Conservation (phyloP, 352 stramenopile species). For the Thalassiosira pacifica region DNA sequence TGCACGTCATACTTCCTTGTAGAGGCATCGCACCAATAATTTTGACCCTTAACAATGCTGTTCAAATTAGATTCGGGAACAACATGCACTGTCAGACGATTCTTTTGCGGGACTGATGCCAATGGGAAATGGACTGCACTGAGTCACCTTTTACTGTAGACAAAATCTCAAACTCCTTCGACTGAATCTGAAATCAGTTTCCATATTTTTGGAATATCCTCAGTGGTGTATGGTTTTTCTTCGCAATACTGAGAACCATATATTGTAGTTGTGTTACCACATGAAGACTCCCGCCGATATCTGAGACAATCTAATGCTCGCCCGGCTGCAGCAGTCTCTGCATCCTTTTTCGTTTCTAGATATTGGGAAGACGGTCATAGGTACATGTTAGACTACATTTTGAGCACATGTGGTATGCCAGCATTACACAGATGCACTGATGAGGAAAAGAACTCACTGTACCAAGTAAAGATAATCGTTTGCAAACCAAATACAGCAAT, state of each 20-base stretch:
- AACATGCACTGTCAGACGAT: too few relatives aligned
- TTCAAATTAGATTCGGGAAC: too few relatives aligned
- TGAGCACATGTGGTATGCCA: background rate
- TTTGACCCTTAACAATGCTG: too few relatives aligned
- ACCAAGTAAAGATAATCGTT: slow-evolving; percentile 48
- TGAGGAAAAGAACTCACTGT: slow-evolving; percentile 10
- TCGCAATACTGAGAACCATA: slow-evolving; percentile 37
- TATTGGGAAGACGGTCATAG: background rate
- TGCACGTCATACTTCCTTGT: too few relatives aligned
- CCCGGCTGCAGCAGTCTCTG: slow-evolving; percentile 47
- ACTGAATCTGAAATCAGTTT: slow-evolving; percentile 30
- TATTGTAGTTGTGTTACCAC: background rate
- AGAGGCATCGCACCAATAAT: too few relatives aligned
- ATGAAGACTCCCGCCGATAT: slow-evolving; percentile 10
- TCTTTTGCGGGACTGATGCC: too few relatives aligned
- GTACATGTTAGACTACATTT: background rate
- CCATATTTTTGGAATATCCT: slow-evolving; percentile 31
- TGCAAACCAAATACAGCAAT: slow-evolving; percentile 11
- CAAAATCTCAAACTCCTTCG: slow-evolving; percentile 13
- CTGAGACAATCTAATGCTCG: slow-evolving; percentile 50
- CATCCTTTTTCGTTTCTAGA: slow-evolving; percentile 55
- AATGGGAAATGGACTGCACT: too few relatives aligned
- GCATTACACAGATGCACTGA: background rate
- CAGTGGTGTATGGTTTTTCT: slow-evolving; percentile 40
- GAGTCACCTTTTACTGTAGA: too few relatives aligned